These are phyloP conservation scores for Dendrocalamus latiflorus DNA, from an alignment of 202 grass and related monocot genomes.

Conservation along the genomic window DNA sequence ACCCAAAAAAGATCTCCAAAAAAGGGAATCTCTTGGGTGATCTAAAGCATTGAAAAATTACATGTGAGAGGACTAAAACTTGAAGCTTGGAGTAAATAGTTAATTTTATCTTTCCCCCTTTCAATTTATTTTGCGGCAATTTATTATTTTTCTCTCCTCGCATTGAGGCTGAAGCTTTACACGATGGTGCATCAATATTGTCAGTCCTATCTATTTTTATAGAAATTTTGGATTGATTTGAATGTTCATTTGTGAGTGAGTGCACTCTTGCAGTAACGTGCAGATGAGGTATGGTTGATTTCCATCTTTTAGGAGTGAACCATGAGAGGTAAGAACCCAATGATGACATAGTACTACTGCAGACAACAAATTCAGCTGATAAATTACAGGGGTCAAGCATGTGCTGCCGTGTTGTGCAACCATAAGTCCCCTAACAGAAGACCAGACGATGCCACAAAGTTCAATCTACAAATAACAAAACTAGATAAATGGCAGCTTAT, in stretches of 20 bases:
- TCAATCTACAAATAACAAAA: constrained; percentile 18
- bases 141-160: neutral
- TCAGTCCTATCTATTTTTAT: neutral
- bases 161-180: neutral
- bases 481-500: neutral
- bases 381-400: constrained; percentile 9
- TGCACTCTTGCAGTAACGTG: neutral
- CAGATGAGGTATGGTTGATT: neutral
- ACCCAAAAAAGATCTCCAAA: neutral
- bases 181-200: neutral
- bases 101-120: neutral
- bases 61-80: neutral
- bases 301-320: neutral
- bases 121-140: neutral
- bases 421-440: neutral
- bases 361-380: neutral
- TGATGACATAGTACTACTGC: neutral
- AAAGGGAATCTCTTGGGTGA: neutral
- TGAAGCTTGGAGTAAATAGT: neutral
- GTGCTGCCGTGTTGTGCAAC: neutral
- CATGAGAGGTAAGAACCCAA: neutral
- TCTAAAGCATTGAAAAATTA: neutral
- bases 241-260: neutral
- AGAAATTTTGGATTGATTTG: neutral
- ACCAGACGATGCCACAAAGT: neutral